These are phyloP conservation scores for Zasmidium cellare DNA, from an alignment of 2,329 filamentous ascomycete species.

Conservation along the genomic window DNA sequence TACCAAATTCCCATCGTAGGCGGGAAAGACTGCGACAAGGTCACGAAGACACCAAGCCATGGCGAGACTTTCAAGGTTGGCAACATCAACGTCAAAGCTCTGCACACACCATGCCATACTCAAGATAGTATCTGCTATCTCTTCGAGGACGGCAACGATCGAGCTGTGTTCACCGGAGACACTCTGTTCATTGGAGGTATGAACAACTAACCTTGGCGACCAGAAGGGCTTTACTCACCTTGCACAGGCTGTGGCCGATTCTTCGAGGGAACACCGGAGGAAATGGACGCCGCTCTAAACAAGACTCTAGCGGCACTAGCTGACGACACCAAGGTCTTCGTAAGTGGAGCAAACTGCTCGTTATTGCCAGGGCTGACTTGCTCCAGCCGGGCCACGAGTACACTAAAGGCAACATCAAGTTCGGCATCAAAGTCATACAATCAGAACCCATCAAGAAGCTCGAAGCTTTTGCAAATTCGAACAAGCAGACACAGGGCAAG, in stretches of 20 bases:
- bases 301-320: constrained; percentile 77
- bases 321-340: constrained; percentile 88
- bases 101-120: constrained; percentile 98
- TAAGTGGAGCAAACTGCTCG: constrained; percentile 46
- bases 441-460: constrained; percentile 76
- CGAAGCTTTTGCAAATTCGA: constrained; percentile 71
- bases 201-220: constrained; percentile 15
- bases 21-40: constrained; percentile 79
- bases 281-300: constrained; percentile 95
- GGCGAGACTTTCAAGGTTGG: constrained; percentile 80
- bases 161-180: constrained; percentile 91
- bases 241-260: constrained; percentile 81
- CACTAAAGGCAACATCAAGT: constrained; percentile 94
- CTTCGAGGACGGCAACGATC: constrained; percentile 75
- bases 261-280: constrained; percentile 83
- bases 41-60: constrained; percentile 74
- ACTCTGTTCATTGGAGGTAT: constrained; percentile 90
- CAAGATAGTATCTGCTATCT: constrained; percentile 98
- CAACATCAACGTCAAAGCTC: constrained; percentile 74
- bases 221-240: neutral
- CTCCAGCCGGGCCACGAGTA: constrained; percentile 89
- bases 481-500: constrained; percentile 87
- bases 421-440: constrained; percentile 73
- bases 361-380: neutral
- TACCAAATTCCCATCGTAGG: constrained; percentile 77